phyloP scores from a whole-genome alignment of 129 eudicot species.

The Lactuca saligna region DNA sequence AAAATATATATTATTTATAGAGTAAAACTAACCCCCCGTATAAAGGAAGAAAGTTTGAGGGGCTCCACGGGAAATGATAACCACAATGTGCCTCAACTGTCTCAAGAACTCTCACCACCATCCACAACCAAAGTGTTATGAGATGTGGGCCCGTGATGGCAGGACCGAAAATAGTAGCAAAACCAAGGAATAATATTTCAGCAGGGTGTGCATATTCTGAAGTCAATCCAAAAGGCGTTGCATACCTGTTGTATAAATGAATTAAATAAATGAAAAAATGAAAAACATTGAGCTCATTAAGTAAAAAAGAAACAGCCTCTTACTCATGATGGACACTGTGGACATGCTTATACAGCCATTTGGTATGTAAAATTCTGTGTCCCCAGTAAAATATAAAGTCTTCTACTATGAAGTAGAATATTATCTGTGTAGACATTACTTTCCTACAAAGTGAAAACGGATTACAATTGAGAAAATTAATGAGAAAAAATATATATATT shows the following conservation, averaged over 20 bases:
- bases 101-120: slow-evolving; percentile 93
- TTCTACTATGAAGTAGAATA: slow-evolving; percentile 93
- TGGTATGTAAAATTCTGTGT: slow-evolving; percentile 90
- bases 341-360: slow-evolving; percentile 96
- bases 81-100: slow-evolving; percentile 99
- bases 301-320: slow-evolving; percentile 20
- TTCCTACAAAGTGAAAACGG: slow-evolving; percentile 56
- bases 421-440: slow-evolving; percentile 75
- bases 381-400: slow-evolving; percentile 99
- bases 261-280: not conserved
- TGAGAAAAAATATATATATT: no score
- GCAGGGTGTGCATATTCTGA: slow-evolving; percentile 99
- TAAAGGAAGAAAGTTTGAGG: slow-evolving; percentile 84
- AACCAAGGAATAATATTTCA: slow-evolving; percentile 92
- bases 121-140: slow-evolving; percentile 98
- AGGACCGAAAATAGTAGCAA: slow-evolving; percentile 96
- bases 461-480: slow-evolving; percentile 3
- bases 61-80: slow-evolving; percentile 99
- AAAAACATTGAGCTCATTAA: not conserved
- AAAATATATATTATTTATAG: slow-evolving; percentile 1
- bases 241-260: slow-evolving; percentile 50
- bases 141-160: slow-evolving; percentile 97
- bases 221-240: slow-evolving; percentile 79
- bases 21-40: slow-evolving; percentile 72
- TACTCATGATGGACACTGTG: slow-evolving; percentile 98